phyloP scores from a whole-genome alignment of 2,329 filamentous ascomycete species.

The Aspergillus fischeri region DNA sequence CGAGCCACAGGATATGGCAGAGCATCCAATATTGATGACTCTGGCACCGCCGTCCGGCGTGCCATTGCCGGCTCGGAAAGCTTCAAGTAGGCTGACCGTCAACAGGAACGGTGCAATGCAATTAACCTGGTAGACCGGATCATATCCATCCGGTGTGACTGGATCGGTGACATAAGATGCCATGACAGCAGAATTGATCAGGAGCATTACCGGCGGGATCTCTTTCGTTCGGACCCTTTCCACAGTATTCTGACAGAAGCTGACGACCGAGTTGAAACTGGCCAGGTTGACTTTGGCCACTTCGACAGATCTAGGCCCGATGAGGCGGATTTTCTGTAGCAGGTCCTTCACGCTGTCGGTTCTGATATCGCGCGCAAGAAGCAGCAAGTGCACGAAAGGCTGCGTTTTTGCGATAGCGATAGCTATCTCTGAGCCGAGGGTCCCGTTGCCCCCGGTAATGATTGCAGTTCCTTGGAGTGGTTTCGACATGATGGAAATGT shows the following conservation, averaged over 20 bases:
- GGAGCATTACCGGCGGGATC: conserved; percentile 31
- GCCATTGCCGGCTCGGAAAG: conserved; percentile 32
- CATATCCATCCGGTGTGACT: conserved; percentile 30
- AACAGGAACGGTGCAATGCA: conserved; percentile 35
- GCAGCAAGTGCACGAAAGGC: conserved; percentile 32
- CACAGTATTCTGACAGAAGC: conserved; percentile 30
- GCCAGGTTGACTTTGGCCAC: conserved; percentile 28
- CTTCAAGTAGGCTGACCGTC: conserved; percentile 33
- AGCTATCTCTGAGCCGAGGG: conserved; percentile 33
- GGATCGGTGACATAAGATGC: conserved; percentile 31
- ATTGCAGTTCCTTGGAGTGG: conserved; percentile 34
- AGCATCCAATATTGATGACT: conserved; percentile 35
- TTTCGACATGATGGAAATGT: conserved; percentile 23
- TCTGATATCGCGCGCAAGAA: conserved; percentile 28
- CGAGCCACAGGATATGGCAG: conserved; percentile 26
- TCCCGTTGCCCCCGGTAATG: conserved; percentile 35
- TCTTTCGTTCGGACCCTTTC: conserved; percentile 29
- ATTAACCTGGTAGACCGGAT: conserved; percentile 36
- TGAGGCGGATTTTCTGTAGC: conserved; percentile 25
- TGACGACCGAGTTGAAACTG: conserved; percentile 28
- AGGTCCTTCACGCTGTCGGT: conserved; percentile 27
- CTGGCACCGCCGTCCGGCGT: conserved; percentile 27
- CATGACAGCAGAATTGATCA: conserved; percentile 33
- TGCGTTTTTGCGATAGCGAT: conserved; percentile 33
- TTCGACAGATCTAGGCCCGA: conserved; percentile 33